Evolutionary conservation across 2,329 filamentous ascomycete species (phyloP).

Genomic region (Neofusicoccum ribis): DNA sequence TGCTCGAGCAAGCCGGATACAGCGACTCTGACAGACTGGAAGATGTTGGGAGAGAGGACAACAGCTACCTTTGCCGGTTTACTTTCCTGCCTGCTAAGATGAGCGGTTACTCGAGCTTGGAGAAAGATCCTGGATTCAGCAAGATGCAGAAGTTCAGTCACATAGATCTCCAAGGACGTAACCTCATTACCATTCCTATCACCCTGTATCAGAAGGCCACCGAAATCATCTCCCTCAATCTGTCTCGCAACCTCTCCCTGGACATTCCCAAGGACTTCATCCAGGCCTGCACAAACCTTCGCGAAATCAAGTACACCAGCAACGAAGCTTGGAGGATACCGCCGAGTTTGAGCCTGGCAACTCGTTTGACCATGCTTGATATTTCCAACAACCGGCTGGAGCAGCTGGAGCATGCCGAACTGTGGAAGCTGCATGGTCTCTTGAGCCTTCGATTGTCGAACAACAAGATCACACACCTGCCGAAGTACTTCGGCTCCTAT

Average conservation of each 20-base stretch:
- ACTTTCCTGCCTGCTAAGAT: constrained; percentile 90
- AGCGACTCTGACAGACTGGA: constrained; percentile 83
- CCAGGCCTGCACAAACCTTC: constrained; percentile 83
- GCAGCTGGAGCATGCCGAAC: constrained; percentile 79
- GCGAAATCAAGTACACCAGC: constrained; percentile 93
- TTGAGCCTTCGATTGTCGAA: constrained; percentile 92
- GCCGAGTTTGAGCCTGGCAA: constrained; percentile 77
- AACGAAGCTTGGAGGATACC: constrained; percentile 90
- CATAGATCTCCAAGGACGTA: constrained; percentile 85
- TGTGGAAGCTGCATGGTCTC: constrained; percentile 72
- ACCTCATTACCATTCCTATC: constrained; percentile 92
- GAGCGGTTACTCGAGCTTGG: constrained; percentile 71
- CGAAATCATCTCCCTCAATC: constrained; percentile 92
- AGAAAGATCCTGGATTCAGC: constrained; percentile 75
- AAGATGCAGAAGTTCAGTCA: constrained; percentile 91
- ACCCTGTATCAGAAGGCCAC: constrained; percentile 85
- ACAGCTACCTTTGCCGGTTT: constrained; percentile 94
- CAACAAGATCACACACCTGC: constrained; percentile 79
- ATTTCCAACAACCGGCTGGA: constrained; percentile 93
- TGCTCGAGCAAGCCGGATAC: constrained; percentile 91
- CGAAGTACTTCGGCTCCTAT: constrained; percentile 80
- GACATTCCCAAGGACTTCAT: constrained; percentile 96
- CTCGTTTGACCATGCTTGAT: constrained; percentile 81
- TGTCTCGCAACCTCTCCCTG: constrained; percentile 88
- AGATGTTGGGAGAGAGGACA: constrained; percentile 93